Base-by-base conservation (phyloP, 2,329 filamentous ascomycete genomes). In the Lasiodiplodia citricola region DNA sequence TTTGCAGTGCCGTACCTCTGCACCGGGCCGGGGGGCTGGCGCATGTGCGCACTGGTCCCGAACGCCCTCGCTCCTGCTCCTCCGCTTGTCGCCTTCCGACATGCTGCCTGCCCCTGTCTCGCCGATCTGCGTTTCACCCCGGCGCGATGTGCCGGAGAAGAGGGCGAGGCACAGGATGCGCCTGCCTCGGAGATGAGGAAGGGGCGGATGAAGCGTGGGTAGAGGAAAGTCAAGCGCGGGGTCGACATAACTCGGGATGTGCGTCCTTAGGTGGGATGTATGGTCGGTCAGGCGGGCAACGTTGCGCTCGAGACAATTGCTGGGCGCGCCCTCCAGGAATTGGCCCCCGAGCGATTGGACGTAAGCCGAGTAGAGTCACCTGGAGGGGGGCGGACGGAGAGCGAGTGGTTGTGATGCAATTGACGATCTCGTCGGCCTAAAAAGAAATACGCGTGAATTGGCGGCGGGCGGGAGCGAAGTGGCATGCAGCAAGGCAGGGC, bases 1-100 rank as follows among this genome's bases (percentile, higher is more conserved):
- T 84, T 83, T 1, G 83, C 83, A 16, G 80, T 81, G 31, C 83
- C 83, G 75, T 85, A 85, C 50, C 83, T 80, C 67, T 82, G 78
- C n/a, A 73, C 11, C 72, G 71, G 21, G 71, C 71, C 60, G 16
- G 66, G 70, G 38, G 67, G 50, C 58, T 51, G 54, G 25, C 41
- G 21, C 6, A 25, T 38, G 4, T 55, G 52, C 54, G 54, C 55
- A 50, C 54, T 58, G 23, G 65, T 67, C 2, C 38, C 54, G 23
- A 67, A 60, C 2, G 65, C 54, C 31, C 50, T 44, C 63, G 38
- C 63, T 14, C 54, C 54, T 25, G 25, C 47, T 47, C 60, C 60
- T 52, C 47, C 44, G 38, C 25, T 47, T 51, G 58, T 47, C 57
- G 57, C 11, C 41, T 31, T 52, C 60, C 60, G 44, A 52, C 60